Evolutionary conservation across 805 yeast genomes (phyloP), one percentile per base, ranked within the genome.

Genomic region (Ogataea methanolica): DNA sequence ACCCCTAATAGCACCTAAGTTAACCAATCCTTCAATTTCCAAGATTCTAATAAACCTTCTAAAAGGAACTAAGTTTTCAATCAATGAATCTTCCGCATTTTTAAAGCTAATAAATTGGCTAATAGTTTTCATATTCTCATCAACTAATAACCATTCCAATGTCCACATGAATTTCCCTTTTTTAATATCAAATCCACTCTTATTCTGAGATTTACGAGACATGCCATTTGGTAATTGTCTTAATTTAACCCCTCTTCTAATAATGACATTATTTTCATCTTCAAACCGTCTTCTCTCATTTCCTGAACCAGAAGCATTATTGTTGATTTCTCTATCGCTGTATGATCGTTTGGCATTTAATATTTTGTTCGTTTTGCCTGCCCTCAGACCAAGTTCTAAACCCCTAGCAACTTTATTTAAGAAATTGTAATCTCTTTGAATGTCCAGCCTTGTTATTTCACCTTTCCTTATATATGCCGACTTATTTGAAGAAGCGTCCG

Each of bases 341-440:
- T 50, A 37, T 23, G 39, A 15, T 41, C 53, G 33, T 39, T 46
- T 40, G 44, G 50, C 37, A 19, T 44, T 21, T 29, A 76, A 64
- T 21, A 74, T 72, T 53, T 72, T 76, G 56, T 66, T 73, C 41
- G 76, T 77, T 48, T 69, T 74, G 6, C 68, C 57, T 58, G 83
- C 92, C 0, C 63, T 64, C 55, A 79, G 82, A 7, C 81, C 78
- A 15, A 87, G 62, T n/a, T 74, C 73, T 14, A 89, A 70, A 2
- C 73, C 64, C 39, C 97, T 68, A 42, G 82, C 82, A 46, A 88
- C 56, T 19, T 68, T 70, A 48, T 78, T 70, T 33, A 91, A 66
- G 59, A 87, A 88, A 60, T 88, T 85, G 63, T 89, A 91, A 62
- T 91, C 97, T 51, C 97, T 67, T 59, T 90, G 89, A 6, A 90